These are phyloP conservation scores for Omphalotus guepiniiformis DNA, from an alignment of 768 basidiomycete genomes.

Conservation along the genomic window DNA sequence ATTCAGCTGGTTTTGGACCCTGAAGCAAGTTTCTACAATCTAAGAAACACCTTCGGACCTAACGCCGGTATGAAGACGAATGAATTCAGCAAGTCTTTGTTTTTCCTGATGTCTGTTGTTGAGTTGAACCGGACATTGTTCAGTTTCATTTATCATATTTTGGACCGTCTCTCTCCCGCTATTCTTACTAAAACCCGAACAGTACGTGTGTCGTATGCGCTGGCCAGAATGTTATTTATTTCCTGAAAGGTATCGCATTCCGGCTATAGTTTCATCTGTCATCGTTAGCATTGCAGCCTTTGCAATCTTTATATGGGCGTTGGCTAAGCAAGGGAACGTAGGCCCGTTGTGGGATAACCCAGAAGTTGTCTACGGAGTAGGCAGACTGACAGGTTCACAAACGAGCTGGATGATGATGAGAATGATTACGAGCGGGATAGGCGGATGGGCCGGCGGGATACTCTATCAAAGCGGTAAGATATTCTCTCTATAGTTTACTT, in stretches of 20 bases:
- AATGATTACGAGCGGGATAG: constrained; percentile 26
- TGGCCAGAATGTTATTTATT: not conserved
- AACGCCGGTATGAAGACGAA: constrained; percentile 25
- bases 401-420: constrained; percentile 29
- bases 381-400: constrained; percentile 17
- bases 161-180: constrained; percentile 24
- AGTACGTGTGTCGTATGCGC: constrained; percentile 12
- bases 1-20: constrained; percentile 18
- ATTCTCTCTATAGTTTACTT: not conserved
- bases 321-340: constrained; percentile 25
- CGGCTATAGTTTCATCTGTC: constrained; percentile 22
- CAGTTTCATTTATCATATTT: constrained; percentile 27
- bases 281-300: constrained; percentile 24
- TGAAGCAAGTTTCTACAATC: constrained; percentile 28
- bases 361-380: constrained; percentile 21
- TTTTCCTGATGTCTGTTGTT: no score
- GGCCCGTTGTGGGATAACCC: constrained; percentile 26
- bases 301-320: constrained; percentile 24
- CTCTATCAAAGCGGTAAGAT: constrained; percentile 19
- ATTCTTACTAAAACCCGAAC: constrained; percentile 25
- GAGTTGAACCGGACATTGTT: no score
- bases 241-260: constrained; percentile 17
- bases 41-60: constrained; percentile 24
- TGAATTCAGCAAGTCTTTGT: not conserved
- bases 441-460: constrained; percentile 28